Evolutionary conservation across 331 rosid species (phyloP), one percentile per base, ranked within the genome.

Genomic region (Cydonia oblonga): DNA sequence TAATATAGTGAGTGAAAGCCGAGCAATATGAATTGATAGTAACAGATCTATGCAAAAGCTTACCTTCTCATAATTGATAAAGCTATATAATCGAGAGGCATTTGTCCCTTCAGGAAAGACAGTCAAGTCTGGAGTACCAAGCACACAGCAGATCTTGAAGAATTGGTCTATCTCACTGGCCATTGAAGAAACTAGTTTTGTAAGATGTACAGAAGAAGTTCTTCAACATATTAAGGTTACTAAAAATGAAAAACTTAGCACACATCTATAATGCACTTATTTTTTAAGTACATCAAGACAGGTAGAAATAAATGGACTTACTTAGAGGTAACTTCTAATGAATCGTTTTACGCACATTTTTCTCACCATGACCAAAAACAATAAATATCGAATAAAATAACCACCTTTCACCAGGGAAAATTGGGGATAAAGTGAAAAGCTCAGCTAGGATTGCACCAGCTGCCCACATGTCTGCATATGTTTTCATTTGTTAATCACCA

Each of bases 381-480:
- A 76, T 33, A 80, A 64, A 53, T 5, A 44, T 20, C 51, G 80
- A 70, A 75, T 13, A 52, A 18, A 40, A 56, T 68, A 62, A 42
- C 77, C 82, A 91, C 97, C 97, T 91, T 87, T 87, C 95, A 73
- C 97, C 97, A 29, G 97, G 97, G 81, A 88, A 88, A 75, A 91
- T 53, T 20, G 97, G 97, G 80, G 88, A 84, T 80, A 87, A 69
- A 78, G 89, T 88, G 83, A 85, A 91, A 81, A 91, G 97, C 85
- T 91, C 97, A 69, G 96, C 92, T 57, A 91, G 78, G 81, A 91
- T 85, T 81, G 95, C 90, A 3, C 97, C 97, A 76, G 85, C 88
- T 10, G 97, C 97, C 97, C 97, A 91, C 97, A 91, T 91, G 79
- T 91, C 97, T 91, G 92, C 75, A 75, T 67, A 69, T 56, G 72